phyloP scores from a whole-genome alignment of 169 alveolate genomes.

The Plasmodium vivax region DNA sequence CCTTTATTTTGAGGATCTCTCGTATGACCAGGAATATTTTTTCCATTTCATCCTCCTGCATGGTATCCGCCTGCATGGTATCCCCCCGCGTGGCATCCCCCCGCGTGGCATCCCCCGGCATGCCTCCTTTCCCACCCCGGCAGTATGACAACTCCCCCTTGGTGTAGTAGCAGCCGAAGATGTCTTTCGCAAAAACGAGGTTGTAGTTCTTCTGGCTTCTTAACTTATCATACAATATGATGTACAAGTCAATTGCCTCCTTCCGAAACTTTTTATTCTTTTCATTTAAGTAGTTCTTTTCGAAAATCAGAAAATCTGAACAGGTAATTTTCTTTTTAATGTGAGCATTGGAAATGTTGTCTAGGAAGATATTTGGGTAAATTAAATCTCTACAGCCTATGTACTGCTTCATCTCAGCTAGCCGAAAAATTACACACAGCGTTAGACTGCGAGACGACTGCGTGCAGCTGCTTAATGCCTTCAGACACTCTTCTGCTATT shows the following conservation, averaged over 20 bases:
- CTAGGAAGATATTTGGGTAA: constrained; percentile 19
- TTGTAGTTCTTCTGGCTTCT: constrained; percentile 21
- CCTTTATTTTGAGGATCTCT: constrained; percentile 58
- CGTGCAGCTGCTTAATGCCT: neutral
- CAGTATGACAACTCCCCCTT: constrained; percentile 13
- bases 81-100: no score
- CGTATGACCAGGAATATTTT: constrained; percentile 18
- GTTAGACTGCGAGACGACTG: constrained; percentile 27
- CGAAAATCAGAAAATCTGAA: constrained; percentile 37
- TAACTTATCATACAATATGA: constrained; percentile 23
- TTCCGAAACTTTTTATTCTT: constrained; percentile 42
- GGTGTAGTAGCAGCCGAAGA: constrained; percentile 60
- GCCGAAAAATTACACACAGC: constrained; percentile 20
- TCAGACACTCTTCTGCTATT: constrained; percentile 64
- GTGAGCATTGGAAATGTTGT: constrained; percentile 8
- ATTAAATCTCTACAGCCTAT: constrained; percentile 68
- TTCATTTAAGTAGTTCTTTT: constrained; percentile 60
- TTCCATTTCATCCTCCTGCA: constrained; percentile 12
- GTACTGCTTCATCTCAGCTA: constrained; percentile 69
- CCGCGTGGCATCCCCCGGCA: neutral
- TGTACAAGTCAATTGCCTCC: constrained; percentile 62
- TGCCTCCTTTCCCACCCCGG: neutral
- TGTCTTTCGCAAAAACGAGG: constrained; percentile 61
- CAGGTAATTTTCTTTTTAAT: constrained; percentile 31
- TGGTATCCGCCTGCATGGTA: no score